Conservation (phyloP, 164 flowering plant genomes). For the Umbilicus rupestris region DNA sequence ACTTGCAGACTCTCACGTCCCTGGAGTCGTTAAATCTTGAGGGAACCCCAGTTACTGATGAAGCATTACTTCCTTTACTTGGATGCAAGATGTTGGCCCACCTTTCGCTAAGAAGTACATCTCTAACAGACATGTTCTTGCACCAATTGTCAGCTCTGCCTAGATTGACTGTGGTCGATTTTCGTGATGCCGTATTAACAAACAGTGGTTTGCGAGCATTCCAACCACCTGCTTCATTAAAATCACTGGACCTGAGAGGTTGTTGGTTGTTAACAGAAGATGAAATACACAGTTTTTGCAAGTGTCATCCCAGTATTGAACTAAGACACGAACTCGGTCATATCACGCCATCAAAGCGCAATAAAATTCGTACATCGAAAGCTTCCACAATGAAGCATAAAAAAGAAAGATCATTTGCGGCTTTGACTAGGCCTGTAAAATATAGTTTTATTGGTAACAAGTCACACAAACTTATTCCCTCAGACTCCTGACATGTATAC, state of each 20-base stretch:
- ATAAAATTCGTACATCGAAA: slow-evolving; percentile 12
- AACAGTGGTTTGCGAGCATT: slow-evolving; percentile 47
- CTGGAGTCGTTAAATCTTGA: slow-evolving; percentile 62
- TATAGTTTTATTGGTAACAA: slow-evolving; percentile 28
- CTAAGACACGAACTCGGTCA: slow-evolving; percentile 54
- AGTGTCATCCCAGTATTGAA: slow-evolving; percentile 41
- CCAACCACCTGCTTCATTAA: slow-evolving; percentile 42
- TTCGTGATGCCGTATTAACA: slow-evolving; percentile 63
- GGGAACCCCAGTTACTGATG: slow-evolving; percentile 43
- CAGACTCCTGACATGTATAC: background rate
- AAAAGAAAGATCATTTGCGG: slow-evolving; percentile 14
- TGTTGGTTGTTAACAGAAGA: slow-evolving; percentile 83
- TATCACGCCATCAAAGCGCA: slow-evolving; percentile 14
- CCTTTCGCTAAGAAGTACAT: slow-evolving; percentile 44
- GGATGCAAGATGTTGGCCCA: slow-evolving; percentile 28
- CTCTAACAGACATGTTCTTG: slow-evolving; percentile 52
- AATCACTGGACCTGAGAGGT: slow-evolving; percentile 54
- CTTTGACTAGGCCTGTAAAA: slow-evolving; percentile 14
- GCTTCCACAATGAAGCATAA: slow-evolving; percentile 16
- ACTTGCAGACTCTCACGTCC: slow-evolving; percentile 34
- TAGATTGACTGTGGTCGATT: slow-evolving; percentile 36
- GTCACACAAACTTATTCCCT: slow-evolving; percentile 6
- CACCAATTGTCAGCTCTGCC: slow-evolving; percentile 34
- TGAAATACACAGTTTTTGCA: slow-evolving; percentile 33
- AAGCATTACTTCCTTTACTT: slow-evolving; percentile 38